These are phyloP conservation scores for Aristolochia contorta DNA, from an alignment of 164 flowering plant species.

Conservation along the genomic window DNA sequence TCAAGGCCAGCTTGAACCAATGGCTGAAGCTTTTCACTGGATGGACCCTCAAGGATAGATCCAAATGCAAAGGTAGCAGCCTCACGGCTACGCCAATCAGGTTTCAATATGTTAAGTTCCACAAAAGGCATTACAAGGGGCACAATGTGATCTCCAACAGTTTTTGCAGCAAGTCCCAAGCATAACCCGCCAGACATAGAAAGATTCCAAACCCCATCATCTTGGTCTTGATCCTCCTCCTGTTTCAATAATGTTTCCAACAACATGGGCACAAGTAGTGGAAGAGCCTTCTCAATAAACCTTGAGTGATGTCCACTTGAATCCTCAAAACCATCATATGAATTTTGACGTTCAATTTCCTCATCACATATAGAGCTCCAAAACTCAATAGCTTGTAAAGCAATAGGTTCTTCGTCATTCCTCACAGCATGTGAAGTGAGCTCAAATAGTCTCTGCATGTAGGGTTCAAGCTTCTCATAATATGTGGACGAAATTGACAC, in stretches of 20 bases:
- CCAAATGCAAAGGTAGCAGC: conserved; percentile 84
- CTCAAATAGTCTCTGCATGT: conserved; percentile 62
- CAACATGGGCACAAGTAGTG: conserved; percentile 60
- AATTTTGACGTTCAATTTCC: conserved; percentile 59
- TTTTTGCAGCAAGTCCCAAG: conserved; percentile 64
- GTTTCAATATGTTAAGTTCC: conserved; percentile 49
- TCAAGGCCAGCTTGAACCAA: conserved; percentile 54
- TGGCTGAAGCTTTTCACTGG: conserved; percentile 47
- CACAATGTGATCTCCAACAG: conserved; percentile 67
- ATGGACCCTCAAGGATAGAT: conserved; percentile 76
- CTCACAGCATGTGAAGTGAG: conserved; percentile 69
- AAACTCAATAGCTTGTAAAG: conserved; percentile 82
- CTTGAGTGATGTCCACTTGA: conserved; percentile 38
- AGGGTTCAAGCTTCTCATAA: conserved; percentile 64
- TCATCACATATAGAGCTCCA: conserved; percentile 90
- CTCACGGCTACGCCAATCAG: conserved; percentile 71
- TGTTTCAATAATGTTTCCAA: conserved; percentile 68
- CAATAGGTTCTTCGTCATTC: conserved; percentile 68
- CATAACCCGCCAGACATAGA: conserved; percentile 91
- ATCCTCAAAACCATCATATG: conserved; percentile 34
- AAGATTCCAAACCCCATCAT: conserved; percentile 67
- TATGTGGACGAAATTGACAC: conserved; percentile 71
- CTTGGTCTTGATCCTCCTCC: conserved; percentile 85
- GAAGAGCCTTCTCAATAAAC: conserved; percentile 64
- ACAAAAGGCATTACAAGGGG: conserved; percentile 82